phyloP scores from a whole-genome alignment of 2,329 filamentous ascomycete species.

The Stagonosporopsis chrysanthemi region DNA sequence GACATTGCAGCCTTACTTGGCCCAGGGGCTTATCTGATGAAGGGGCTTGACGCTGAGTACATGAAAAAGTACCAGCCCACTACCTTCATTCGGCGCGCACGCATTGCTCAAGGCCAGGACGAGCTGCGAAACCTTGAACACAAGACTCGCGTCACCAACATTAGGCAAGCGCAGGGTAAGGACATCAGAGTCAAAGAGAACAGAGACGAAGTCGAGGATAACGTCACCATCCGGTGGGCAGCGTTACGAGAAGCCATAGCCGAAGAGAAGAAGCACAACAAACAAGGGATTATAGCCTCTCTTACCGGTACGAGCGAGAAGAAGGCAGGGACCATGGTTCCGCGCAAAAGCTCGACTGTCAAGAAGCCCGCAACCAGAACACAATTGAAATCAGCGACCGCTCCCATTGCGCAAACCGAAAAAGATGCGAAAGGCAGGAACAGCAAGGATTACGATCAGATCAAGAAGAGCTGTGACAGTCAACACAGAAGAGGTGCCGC shows the following conservation, averaged over 20 bases:
- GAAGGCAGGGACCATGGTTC: conserved; percentile 40
- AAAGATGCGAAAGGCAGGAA: conserved; percentile 17
- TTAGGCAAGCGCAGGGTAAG: conserved; percentile 17
- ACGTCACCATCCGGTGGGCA: conserved; percentile 35
- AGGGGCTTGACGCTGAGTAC: conserved; percentile 69
- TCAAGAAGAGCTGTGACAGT: conserved; percentile 24
- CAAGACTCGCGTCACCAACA: conserved; percentile 13
- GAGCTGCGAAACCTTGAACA: conserved; percentile 36
- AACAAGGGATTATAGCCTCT: conserved; percentile 34
- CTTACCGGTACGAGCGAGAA: conserved; percentile 34
- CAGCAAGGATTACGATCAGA: conserved; percentile 18
- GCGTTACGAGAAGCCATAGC: conserved; percentile 31
- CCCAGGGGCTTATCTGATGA: conserved; percentile 68
- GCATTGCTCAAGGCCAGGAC: conserved; percentile 64
- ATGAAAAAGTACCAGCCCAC: conserved; percentile 62
- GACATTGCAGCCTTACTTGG: conserved; percentile 68
- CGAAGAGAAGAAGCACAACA: conserved; percentile 37
- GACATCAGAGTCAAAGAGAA: conserved; percentile 22
- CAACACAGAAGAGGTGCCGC: conserved; percentile 3
- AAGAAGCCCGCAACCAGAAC: conserved; percentile 15
- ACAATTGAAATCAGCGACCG: conserved; percentile 21
- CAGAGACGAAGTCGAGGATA: conserved; percentile 43
- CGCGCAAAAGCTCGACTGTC: conserved; percentile 32
- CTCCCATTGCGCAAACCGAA: conserved; percentile 18
- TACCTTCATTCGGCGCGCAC: conserved; percentile 62